These are phyloP conservation scores for Trichomonas tenax DNA, from an alignment of 208 protist species.

Conservation along the genomic window DNA sequence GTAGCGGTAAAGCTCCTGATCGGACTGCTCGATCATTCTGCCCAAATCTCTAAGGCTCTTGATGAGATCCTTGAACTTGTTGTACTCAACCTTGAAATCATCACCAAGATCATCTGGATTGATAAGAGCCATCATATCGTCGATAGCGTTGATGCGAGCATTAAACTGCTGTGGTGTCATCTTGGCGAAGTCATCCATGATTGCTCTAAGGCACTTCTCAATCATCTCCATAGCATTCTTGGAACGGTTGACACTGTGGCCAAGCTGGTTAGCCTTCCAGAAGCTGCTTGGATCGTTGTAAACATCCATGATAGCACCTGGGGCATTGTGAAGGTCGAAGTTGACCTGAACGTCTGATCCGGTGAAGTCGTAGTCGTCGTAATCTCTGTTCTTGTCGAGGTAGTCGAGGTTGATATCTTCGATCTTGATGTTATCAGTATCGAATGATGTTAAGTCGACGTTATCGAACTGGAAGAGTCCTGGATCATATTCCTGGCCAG, in stretches of 20 bases:
- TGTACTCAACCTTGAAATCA: not conserved
- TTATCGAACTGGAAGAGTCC: not conserved
- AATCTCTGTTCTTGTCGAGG: not conserved
- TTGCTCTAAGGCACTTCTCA: not conserved
- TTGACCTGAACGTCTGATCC: not conserved
- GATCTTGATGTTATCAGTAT: not conserved
- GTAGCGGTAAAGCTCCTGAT: not conserved
- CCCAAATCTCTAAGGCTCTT: not conserved
- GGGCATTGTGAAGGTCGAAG: not conserved
- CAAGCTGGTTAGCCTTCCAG: not conserved
- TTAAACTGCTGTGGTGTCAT: not conserved
- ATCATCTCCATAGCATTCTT: not conserved
- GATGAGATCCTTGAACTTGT: not conserved
- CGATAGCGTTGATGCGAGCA: not conserved
- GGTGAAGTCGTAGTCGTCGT: not conserved
- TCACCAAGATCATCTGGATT: not conserved
- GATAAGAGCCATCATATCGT: not conserved
- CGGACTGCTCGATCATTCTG: not conserved
- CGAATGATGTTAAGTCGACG: not conserved
- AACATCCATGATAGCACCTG: not conserved
- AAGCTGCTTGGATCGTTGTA: not conserved
- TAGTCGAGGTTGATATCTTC: not conserved
- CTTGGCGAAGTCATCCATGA: not conserved
- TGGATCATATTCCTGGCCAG: not conserved
- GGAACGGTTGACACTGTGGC: not conserved